phyloP scores from a whole-genome alignment of 2,329 filamentous ascomycete genomes.

The Beauveria scarabaeidicola region DNA sequence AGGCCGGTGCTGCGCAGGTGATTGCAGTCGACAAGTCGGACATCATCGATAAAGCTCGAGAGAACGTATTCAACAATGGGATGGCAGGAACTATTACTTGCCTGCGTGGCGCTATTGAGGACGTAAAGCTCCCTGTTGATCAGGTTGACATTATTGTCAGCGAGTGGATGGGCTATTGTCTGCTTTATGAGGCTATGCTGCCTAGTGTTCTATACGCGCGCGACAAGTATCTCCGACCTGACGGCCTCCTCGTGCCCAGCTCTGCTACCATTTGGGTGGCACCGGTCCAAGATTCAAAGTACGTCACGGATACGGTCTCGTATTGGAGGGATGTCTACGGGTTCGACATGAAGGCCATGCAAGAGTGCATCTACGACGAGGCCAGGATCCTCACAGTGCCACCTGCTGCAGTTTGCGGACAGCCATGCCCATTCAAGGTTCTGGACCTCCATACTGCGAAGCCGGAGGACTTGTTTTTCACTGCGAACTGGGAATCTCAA shows the following conservation, averaged over 20 bases:
- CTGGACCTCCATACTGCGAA: slow-evolving; percentile 69
- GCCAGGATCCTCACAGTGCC: slow-evolving; percentile 69
- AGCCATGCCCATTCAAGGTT: slow-evolving; percentile 58
- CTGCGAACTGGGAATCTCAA: slow-evolving; percentile 54
- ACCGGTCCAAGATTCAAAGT: slow-evolving; percentile 69
- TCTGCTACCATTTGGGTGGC: slow-evolving; percentile 77
- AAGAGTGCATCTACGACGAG: slow-evolving; percentile 71
- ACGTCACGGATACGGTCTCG: slow-evolving; percentile 64
- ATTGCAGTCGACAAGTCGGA: slow-evolving; percentile 88
- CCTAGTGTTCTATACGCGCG: slow-evolving; percentile 83
- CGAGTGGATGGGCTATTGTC: slow-evolving; percentile 96
- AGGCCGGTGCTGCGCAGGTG: slow-evolving; percentile 77
- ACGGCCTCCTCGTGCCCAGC: slow-evolving; percentile 78
- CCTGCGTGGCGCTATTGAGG: slow-evolving; percentile 79
- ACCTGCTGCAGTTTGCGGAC: slow-evolving; percentile 48
- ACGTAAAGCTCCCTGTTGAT: slow-evolving; percentile 66
- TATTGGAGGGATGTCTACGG: slow-evolving; percentile 94
- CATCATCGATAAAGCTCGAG: slow-evolving; percentile 78
- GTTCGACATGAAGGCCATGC: slow-evolving; percentile 91
- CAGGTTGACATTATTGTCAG: slow-evolving; percentile 91
- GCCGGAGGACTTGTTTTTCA: slow-evolving; percentile 67
- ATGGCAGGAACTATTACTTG: slow-evolving; percentile 68
- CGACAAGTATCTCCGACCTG: slow-evolving; percentile 73
- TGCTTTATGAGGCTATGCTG: slow-evolving; percentile 93
- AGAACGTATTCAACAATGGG: slow-evolving; percentile 76